Conservation (phyloP, 2,329 filamentous ascomycete genomes). For the Cucurbitaria berberidis region DNA sequence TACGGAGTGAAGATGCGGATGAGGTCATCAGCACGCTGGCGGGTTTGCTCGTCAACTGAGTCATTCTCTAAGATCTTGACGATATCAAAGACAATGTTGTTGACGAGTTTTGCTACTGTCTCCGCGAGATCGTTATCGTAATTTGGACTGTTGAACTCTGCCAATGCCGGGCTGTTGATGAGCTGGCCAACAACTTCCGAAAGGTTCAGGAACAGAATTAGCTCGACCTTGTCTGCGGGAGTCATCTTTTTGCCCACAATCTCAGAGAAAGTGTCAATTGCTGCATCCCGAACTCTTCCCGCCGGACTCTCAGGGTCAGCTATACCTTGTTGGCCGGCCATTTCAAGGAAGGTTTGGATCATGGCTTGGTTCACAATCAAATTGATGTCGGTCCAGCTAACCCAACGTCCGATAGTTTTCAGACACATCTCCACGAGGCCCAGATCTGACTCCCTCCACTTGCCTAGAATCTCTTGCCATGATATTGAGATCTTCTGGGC, state of each 20-base stretch:
- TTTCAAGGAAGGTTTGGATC: slow-evolving; percentile 81
- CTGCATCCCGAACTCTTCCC: slow-evolving; percentile 85
- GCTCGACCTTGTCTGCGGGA: slow-evolving; percentile 86
- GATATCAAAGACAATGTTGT: slow-evolving; percentile 85
- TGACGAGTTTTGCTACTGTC: slow-evolving; percentile 92
- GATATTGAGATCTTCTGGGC: slow-evolving; percentile 85
- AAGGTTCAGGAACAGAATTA: slow-evolving; percentile 90
- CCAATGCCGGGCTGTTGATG: slow-evolving; percentile 79
- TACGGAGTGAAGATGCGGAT: slow-evolving; percentile 85
- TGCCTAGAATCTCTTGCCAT: slow-evolving; percentile 87
- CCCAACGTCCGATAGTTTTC: slow-evolving; percentile 93
- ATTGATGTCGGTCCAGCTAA: slow-evolving; percentile 97
- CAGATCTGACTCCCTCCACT: slow-evolving; percentile 71
- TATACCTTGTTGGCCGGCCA: slow-evolving; percentile 75
- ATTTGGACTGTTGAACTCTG: slow-evolving; percentile 77
- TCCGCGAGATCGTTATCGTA: slow-evolving; percentile 97
- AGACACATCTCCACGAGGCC: slow-evolving; percentile 87
- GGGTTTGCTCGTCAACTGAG: slow-evolving; percentile 65
- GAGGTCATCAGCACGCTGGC: slow-evolving; percentile 78
- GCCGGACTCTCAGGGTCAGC: slow-evolving; percentile 61
- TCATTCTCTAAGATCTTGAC: slow-evolving; percentile 83
- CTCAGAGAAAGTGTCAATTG: slow-evolving; percentile 93
- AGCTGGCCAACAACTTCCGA: slow-evolving; percentile 85
- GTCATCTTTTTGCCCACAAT: slow-evolving; percentile 99
- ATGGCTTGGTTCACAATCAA: slow-evolving; percentile 84